phyloP scores from a whole-genome alignment of 768 basidiomycete genomes.

The Leucocoprinus leucothites region DNA sequence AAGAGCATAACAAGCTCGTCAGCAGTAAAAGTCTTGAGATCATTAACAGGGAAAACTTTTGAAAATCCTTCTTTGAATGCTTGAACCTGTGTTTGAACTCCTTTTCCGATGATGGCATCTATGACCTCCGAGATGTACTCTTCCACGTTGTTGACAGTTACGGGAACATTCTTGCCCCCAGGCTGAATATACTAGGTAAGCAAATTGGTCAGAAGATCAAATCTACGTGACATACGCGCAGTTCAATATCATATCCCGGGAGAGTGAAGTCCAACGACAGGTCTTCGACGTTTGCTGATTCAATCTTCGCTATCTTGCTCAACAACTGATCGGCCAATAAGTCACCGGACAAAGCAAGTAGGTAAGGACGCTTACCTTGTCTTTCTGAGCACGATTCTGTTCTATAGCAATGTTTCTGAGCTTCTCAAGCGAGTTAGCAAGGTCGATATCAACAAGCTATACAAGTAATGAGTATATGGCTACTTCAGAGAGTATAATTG shows the following conservation, averaged over 20 bases:
- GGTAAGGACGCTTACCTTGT: constrained; percentile 44
- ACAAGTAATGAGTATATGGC: constrained; percentile 11
- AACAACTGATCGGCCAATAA: constrained; percentile 34
- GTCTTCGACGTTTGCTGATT: constrained; percentile 75
- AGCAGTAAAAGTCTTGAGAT: constrained; percentile 88
- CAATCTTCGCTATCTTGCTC: constrained; percentile 54
- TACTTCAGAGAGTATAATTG: not conserved
- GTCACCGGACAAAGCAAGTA: not conserved
- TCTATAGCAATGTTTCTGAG: constrained; percentile 64
- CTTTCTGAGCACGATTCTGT: constrained; percentile 36
- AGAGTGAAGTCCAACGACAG: constrained; percentile 94
- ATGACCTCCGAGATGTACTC: constrained; percentile 88
- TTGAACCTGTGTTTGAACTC: constrained; percentile 73
- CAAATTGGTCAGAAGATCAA: not conserved
- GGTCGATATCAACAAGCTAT: constrained; percentile 78
- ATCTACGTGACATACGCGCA: constrained; percentile 53
- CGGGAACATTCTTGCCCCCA: constrained; percentile 72
- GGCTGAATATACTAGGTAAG: constrained; percentile 40
- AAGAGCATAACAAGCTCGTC: constrained; percentile 96
- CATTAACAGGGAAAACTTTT: constrained; percentile 91
- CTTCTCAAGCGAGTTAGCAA: constrained; percentile 84
- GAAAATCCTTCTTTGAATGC: constrained; percentile 95
- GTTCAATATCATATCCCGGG: constrained; percentile 92
- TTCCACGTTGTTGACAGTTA: constrained; percentile 84
- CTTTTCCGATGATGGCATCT: constrained; percentile 83